A percentile compares a stretch with the other conserved stretches of the same genome.
These are phyloP conservation scores for Pythium guiyangense DNA, from an alignment of 352 stramenopile species.

Conservation along the genomic window DNA sequence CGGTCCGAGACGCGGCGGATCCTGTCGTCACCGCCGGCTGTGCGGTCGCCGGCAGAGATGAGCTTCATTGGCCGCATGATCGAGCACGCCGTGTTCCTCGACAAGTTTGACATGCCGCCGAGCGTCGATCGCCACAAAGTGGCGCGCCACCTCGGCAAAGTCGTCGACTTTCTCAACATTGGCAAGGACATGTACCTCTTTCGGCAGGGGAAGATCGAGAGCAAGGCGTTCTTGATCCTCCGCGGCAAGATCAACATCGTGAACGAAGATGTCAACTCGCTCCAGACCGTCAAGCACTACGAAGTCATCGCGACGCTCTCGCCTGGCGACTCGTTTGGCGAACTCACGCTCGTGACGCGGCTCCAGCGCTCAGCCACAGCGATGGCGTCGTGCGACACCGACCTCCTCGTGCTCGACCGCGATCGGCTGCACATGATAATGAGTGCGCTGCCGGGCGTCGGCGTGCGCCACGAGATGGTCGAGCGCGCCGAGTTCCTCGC, in stretches of 20 bases:
- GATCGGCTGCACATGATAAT: constrained; percentile 38
- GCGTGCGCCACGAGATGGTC: constrained; percentile 68
- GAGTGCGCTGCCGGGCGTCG: constrained; percentile 42
- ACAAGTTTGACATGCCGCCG: constrained; percentile 61
- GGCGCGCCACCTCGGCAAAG: constrained; percentile 38
- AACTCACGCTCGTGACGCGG: constrained; percentile 64
- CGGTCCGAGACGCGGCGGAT: constrained; percentile 63
- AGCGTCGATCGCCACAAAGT: constrained; percentile 46
- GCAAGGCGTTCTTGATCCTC: constrained; percentile 74
- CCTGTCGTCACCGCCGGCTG: constrained; percentile 28
- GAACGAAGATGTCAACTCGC: constrained; percentile 53
- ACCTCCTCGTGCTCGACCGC: constrained; percentile 74
- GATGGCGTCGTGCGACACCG: constrained; percentile 51
- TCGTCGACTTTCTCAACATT: constrained; percentile 52
- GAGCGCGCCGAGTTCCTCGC: constrained; percentile 62
- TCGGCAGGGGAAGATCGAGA: constrained; percentile 68
- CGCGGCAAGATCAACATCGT: constrained; percentile 75
- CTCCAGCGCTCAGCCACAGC: constrained; percentile 67
- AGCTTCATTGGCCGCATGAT: constrained; percentile 56
- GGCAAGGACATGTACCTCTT: constrained; percentile 54
- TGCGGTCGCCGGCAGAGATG: constrained; percentile 36
- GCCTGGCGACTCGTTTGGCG: constrained; percentile 64
- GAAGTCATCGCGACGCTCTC: constrained; percentile 66
- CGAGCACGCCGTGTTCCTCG: constrained; percentile 49
- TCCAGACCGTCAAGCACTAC: constrained; percentile 33